These are phyloP conservation scores for Lactifluus rugatus DNA, from an alignment of 768 basidiomycete genomes.

Conservation along the genomic window DNA sequence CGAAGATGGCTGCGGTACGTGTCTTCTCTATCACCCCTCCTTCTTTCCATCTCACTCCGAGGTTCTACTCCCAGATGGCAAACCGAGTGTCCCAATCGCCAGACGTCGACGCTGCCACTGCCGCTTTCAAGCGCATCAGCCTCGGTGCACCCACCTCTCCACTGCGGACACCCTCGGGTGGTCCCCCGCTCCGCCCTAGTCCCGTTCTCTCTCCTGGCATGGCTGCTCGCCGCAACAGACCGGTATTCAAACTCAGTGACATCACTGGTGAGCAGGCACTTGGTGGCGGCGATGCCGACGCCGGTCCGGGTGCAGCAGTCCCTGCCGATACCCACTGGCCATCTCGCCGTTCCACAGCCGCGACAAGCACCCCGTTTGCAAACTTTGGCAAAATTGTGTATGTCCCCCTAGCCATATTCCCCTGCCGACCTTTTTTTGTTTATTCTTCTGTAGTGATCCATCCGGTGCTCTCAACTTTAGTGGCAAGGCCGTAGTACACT, in stretches of 20 bases:
- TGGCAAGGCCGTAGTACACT: constrained; percentile 88
- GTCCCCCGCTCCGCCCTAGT: constrained; percentile 30
- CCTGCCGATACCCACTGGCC: constrained; percentile 34
- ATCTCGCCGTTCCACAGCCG: constrained; percentile 22
- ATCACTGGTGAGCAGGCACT: constrained; percentile 35
- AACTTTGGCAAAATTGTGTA: constrained; percentile 94
- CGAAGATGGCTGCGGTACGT: constrained; percentile 86
- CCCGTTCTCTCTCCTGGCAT: constrained; percentile 31
- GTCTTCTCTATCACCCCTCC: background rate
- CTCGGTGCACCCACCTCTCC: constrained; percentile 18
- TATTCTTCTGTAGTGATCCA: constrained; percentile 56
- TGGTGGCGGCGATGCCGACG: constrained; percentile 48
- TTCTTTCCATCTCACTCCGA: constrained; percentile 19
- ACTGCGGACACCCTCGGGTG: constrained; percentile 22
- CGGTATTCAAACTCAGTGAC: constrained; percentile 53
- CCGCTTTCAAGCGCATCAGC: constrained; percentile 32
- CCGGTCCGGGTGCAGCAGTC: constrained; percentile 63
- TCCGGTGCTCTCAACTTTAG: constrained; percentile 92
- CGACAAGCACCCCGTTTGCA: constrained; percentile 70
- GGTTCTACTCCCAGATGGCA: constrained; percentile 34
- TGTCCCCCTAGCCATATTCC: constrained; percentile 26
- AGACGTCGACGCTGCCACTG: constrained; percentile 34
- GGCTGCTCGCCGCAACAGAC: constrained; percentile 37
- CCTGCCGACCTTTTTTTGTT: background rate
- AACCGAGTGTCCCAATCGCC: constrained; percentile 29